These are phyloP conservation scores for Tilletia walkeri DNA, from an alignment of 1,284 basidiomycete species.

Conservation along the genomic window DNA sequence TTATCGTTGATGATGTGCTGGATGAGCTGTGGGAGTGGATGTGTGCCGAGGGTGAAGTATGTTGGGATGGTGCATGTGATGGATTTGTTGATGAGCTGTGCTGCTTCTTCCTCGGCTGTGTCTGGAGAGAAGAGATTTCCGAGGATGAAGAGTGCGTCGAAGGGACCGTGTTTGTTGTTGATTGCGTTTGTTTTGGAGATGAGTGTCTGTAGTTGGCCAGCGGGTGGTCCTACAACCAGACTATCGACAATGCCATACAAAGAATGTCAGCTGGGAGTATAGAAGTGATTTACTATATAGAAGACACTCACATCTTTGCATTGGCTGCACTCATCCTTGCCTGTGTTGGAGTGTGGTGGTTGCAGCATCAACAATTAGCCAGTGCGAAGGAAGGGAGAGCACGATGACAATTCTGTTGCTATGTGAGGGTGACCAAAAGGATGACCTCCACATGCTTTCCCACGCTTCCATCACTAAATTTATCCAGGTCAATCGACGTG, in stretches of 20 bases:
- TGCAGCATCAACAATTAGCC: too few relatives aligned
- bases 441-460: too few relatives aligned
- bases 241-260: background rate
- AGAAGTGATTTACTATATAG: too few relatives aligned
- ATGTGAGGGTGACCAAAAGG: too few relatives aligned
- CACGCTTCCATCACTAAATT: too few relatives aligned
- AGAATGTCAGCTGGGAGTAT: background rate
- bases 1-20: conserved; percentile 17
- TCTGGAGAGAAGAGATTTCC: conserved; percentile 83
- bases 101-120: conserved; percentile 61
- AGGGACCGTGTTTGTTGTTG: conserved; percentile 89
- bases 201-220: conserved; percentile 71
- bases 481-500: too few relatives aligned
- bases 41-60: conserved; percentile 80
- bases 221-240: background rate
- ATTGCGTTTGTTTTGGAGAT: conserved; percentile 80
- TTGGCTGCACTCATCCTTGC: too few relatives aligned
- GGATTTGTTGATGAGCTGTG: conserved; percentile 66
- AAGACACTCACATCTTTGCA: too few relatives aligned
- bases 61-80: conserved; percentile 70
- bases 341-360: too few relatives aligned
- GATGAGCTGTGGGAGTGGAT: conserved; percentile 11
- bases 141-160: conserved; percentile 78
- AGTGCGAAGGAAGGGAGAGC: too few relatives aligned
- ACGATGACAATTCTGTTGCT: too few relatives aligned